Conservation (phyloP, 2,329 filamentous ascomycete genomes). For the Lecanicillium sp. region DNA sequence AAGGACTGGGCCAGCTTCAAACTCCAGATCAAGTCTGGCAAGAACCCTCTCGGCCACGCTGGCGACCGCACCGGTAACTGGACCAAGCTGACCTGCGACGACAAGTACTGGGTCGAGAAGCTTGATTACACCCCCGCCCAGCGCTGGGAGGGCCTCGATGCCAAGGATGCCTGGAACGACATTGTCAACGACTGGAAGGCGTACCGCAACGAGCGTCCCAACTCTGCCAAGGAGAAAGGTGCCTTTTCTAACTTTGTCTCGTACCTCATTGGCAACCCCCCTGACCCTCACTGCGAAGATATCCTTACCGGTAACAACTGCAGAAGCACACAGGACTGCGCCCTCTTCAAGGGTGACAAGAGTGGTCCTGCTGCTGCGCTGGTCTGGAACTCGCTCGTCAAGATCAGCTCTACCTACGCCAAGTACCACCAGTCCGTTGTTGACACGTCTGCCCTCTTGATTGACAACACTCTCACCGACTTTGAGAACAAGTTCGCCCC, state of each 20-base stretch:
- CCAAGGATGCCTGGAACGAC: constrained; percentile 2
- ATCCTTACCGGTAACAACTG: not conserved
- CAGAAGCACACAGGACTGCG: not conserved
- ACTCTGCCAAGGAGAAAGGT: not conserved
- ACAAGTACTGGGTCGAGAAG: constrained; percentile 2
- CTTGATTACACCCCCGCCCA: constrained; percentile 1
- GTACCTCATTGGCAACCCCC: constrained; percentile 3
- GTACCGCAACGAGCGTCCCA: constrained; percentile 4
- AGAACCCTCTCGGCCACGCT: constrained; percentile 2
- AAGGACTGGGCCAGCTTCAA: not conserved
- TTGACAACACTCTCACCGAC: constrained; percentile 4
- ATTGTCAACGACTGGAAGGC: constrained; percentile 4
- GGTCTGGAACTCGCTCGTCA: constrained; percentile 7
- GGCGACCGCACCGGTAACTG: constrained; percentile 2
- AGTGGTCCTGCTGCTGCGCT: constrained; percentile 3
- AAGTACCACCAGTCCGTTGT: constrained; percentile 2
- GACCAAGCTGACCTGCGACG: constrained; percentile 4
- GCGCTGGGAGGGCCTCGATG: constrained; percentile 5
- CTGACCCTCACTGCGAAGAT: constrained; percentile 1
- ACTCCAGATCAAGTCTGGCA: constrained; percentile 7
- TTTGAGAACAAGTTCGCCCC: constrained; percentile 21
- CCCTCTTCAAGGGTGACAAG: not conserved
- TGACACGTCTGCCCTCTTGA: not conserved
- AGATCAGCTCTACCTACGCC: constrained; percentile 2
- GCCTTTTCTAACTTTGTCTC: constrained; percentile 5